Evolutionary conservation across 139 green algal species (phyloP).

Genomic region (Chlorella sp.): DNA sequence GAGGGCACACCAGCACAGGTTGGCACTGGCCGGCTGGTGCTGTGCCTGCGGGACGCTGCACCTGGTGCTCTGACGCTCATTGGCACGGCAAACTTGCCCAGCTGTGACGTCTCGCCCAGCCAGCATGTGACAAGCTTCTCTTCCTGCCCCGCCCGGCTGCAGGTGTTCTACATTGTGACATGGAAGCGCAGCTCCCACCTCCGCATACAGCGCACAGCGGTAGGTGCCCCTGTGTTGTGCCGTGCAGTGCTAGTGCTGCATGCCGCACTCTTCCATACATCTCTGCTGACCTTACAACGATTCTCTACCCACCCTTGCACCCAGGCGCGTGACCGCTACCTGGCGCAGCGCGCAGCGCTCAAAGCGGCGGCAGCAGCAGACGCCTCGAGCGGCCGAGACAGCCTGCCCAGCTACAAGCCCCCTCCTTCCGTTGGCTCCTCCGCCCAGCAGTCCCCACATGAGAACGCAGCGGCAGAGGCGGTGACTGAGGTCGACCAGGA

Average conservation of each 20-base stretch:
- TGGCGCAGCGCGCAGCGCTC: neutral
- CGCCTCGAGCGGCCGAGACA: neutral
- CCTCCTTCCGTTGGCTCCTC: too few relatives aligned
- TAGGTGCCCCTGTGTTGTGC: too few relatives aligned
- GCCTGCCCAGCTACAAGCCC: too few relatives aligned
- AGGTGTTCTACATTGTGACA: constrained; percentile 8
- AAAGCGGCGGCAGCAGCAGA: neutral
- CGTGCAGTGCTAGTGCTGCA: too few relatives aligned
- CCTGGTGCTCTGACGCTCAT: too few relatives aligned
- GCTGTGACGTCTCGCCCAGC: neutral
- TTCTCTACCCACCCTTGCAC: neutral
- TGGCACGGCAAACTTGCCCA: neutral
- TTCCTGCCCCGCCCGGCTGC: neutral
- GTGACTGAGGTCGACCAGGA: too few relatives aligned
- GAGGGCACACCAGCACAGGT: neutral
- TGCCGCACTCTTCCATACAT: too few relatives aligned
- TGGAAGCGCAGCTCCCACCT: neutral
- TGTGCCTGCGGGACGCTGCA: too few relatives aligned
- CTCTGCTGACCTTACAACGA: too few relatives aligned
- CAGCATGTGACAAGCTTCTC: neutral
- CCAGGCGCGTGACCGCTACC: neutral
- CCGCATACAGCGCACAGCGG: too few relatives aligned
- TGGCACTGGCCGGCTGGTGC: neutral
- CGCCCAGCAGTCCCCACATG: too few relatives aligned
- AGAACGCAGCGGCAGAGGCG: too few relatives aligned